phyloP scores from a whole-genome alignment of 139 green algal genomes.

The Coelastrella sp. region DNA sequence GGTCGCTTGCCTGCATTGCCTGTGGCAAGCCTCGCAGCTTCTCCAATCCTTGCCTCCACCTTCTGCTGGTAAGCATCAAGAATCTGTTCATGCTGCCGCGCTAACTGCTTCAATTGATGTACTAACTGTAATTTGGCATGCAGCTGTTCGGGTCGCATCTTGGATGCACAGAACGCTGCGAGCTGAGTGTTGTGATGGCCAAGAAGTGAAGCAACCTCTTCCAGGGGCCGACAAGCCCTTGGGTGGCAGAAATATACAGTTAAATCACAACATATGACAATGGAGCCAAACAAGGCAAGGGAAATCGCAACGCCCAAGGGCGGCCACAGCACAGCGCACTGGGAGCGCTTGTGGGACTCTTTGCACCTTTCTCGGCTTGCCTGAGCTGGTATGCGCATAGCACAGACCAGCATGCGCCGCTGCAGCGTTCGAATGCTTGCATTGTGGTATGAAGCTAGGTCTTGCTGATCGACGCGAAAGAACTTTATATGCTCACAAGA shows the following conservation, averaged over 20 bases:
- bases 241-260: neutral
- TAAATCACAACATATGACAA: neutral
- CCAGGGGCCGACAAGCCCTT: neutral
- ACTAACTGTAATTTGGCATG: slow-evolving; percentile 33
- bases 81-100: slow-evolving; percentile 44
- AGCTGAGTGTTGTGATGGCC: neutral
- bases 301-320: neutral
- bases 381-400: neutral
- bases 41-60: slow-evolving; percentile 29
- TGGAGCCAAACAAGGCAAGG: neutral
- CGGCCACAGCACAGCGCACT: neutral
- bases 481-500: no score
- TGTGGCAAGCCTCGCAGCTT: neutral
- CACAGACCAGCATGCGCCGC: neutral
- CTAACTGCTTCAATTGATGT: slow-evolving; percentile 31
- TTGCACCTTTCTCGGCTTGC: neutral
- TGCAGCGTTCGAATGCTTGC: neutral
- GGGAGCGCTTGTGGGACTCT: neutral
- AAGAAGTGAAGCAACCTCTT: neutral
- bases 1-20: slow-evolving; percentile 6
- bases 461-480: no score
- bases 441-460: neutral
- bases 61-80: slow-evolving; percentile 41
- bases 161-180: neutral
- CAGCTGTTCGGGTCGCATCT: slow-evolving; percentile 22